Percentiles rank a stretch among this genome's conserved stretches.
Evolutionary conservation across 305 asterid genomes (phyloP).

Genomic region (Fraxinus sp.): DNA sequence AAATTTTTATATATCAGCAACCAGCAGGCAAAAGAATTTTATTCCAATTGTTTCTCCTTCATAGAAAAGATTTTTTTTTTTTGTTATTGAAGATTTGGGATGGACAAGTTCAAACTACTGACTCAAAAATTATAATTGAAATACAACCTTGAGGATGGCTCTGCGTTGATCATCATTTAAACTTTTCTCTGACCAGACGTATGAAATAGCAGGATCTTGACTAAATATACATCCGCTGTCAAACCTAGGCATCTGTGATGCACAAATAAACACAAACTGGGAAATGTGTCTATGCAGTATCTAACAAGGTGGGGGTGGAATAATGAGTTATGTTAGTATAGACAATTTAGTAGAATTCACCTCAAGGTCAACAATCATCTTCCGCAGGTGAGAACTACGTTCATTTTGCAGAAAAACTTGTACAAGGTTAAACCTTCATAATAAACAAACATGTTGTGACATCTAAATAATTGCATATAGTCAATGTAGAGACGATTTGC

Average conservation of each 20-base stretch:
- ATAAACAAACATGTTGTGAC: constrained; percentile 22
- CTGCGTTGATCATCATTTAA: constrained; percentile 92
- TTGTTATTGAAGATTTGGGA: not conserved
- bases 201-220: constrained; percentile 94
- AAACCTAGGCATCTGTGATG: constrained; percentile 76
- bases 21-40: constrained; percentile 2
- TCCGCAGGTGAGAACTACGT: constrained; percentile 66
- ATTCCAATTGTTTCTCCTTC: constrained; percentile 2
- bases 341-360: constrained; percentile 36
- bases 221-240: constrained; percentile 85
- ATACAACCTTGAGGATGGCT: constrained; percentile 83
- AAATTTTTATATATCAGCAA: constrained; percentile 24
- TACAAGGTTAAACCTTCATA: constrained; percentile 80
- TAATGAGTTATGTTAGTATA: constrained; percentile 1
- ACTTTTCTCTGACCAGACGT: constrained; percentile 72
- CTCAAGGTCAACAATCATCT: constrained; percentile 91
- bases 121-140: constrained; percentile 10
- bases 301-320: constrained; percentile 18
- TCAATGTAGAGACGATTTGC: constrained; percentile 18
- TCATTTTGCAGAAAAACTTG: constrained; percentile 82
- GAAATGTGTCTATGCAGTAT: constrained; percentile 11
- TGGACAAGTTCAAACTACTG: constrained; percentile 8
- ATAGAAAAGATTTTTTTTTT: constrained; percentile 19
- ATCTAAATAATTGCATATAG: constrained; percentile 4
- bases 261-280: constrained; percentile 24